Base-by-base conservation (phyloP, 495 filamentous ascomycete species). In the Bacidia gigantensis region DNA sequence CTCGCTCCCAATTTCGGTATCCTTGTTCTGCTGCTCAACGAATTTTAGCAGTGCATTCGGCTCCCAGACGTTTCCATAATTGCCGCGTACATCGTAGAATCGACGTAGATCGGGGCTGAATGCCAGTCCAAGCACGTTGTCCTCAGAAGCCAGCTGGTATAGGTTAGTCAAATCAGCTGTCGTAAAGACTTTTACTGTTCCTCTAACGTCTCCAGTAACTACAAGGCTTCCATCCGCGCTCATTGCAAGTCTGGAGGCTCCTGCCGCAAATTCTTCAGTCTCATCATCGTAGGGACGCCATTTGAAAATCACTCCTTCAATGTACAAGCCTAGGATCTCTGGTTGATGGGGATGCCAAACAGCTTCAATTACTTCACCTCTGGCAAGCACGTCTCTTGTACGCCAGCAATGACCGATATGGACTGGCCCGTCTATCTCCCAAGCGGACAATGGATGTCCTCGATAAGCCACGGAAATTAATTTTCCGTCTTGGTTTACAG, bases 51-150 rank as follows among this genome's bases (percentile, higher is more conserved):
- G 43, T 18, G 52, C 44, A 44, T 57, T 61, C 7, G 60, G 63
- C 54, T 64, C 60, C 63, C 60, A 64, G 11, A 43, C 58, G 46
- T 63, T 64, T 10, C 52, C 58, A 45, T 61, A 61, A 14, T 50
- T 50, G 0, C 59, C 62, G 50, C 63, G 45, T 11, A 63, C 53
- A 20, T 66, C 63, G 35, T 64, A 66, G 25, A 66, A 42, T 9
- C 63, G 62, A 24, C 46, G 39, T n/a, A 47, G 11, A 24, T 64
- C 63, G 23, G 60, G 60, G 43, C 58, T 58, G 24, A 66, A 64
- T 21, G 55, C 38, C 22, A 66, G 25, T 7, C 53, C 62, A 12
- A 58, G 25, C 17, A 64, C 51, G 21, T 29, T 43, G 26, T 55
- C 52, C 39, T 52, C 32, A 17, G 52, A 56, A n/a, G 56, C 26